Conservation (phyloP, 768 basidiomycete species). For the Pleurotus giganteus region DNA sequence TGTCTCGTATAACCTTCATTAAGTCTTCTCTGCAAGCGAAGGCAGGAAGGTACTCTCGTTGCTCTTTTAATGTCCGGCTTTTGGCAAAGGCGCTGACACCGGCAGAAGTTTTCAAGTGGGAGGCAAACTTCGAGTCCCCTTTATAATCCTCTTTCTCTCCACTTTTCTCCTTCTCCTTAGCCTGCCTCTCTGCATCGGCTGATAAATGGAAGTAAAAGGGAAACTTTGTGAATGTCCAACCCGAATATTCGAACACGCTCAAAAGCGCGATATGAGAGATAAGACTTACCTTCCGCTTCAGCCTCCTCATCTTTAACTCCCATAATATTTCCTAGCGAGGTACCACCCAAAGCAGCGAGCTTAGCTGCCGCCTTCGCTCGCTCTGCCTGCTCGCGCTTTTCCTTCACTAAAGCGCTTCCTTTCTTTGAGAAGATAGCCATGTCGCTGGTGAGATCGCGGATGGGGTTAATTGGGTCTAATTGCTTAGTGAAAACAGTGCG, state of each 20-base stretch:
- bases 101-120: slow-evolving; percentile 78
- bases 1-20: slow-evolving; percentile 84
- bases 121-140: slow-evolving; percentile 96
- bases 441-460: slow-evolving; percentile 90
- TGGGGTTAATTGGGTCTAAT: slow-evolving; percentile 95
- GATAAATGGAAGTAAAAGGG: slow-evolving; percentile 29
- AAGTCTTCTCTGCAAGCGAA: slow-evolving; percentile 96
- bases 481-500: slow-evolving; percentile 96
- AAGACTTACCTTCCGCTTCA: slow-evolving; percentile 79
- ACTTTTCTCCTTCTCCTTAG: slow-evolving; percentile 46
- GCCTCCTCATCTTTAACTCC: slow-evolving; percentile 95
- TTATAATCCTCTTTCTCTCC: slow-evolving; percentile 73
- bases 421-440: slow-evolving; percentile 97
- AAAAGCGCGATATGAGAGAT: slow-evolving; percentile 15
- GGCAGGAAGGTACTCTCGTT: slow-evolving; percentile 94
- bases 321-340: slow-evolving; percentile 95
- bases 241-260: slow-evolving; percentile 31
- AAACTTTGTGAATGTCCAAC: slow-evolving; percentile 81
- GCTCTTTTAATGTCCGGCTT: slow-evolving; percentile 85
- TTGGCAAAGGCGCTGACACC: slow-evolving; percentile 82
- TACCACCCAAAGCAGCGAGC: slow-evolving; percentile 88
- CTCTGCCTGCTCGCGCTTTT: slow-evolving; percentile 96
- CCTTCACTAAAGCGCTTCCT: slow-evolving; percentile 91
- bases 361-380: slow-evolving; percentile 96
- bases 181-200: slow-evolving; percentile 51